phyloP scores from a whole-genome alignment of 2,329 filamentous ascomycete species.

The Paradendryphiella salina region DNA sequence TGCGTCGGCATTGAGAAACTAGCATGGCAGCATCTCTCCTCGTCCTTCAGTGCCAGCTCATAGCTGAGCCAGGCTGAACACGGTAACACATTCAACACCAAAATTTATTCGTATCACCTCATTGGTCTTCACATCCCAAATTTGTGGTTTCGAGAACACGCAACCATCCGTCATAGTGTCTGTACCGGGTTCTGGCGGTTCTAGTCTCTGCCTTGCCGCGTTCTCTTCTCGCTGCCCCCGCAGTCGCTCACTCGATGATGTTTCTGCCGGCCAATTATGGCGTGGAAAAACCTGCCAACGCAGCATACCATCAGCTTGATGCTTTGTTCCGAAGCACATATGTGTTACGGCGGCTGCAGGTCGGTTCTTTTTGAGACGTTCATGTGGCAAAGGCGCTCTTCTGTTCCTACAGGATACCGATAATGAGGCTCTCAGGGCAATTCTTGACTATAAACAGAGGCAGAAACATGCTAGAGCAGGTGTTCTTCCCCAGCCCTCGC shows the following conservation, averaged over 20 bases:
- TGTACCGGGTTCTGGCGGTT: conserved; percentile 30
- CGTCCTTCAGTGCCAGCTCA: conserved; percentile 41
- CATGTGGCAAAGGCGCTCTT: conserved; percentile 30
- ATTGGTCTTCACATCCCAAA: conserved; percentile 35
- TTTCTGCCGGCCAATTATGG: conserved; percentile 37
- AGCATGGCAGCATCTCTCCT: conserved; percentile 32
- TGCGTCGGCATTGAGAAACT: conserved; percentile 30
- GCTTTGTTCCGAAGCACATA: conserved; percentile 23
- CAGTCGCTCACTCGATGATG: conserved; percentile 29
- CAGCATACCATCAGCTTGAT: conserved; percentile 35
- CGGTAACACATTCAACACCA: conserved; percentile 25
- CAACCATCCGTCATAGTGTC: conserved; percentile 38
- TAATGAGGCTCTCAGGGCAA: conserved; percentile 32
- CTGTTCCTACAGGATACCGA: conserved; percentile 25
- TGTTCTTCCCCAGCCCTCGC: conserved; percentile 27
- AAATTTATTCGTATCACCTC: conserved; percentile 19
- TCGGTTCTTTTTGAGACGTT: conserved; percentile 24
- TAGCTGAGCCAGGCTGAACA: conserved; percentile 32
- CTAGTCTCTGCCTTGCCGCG: conserved; percentile 31
- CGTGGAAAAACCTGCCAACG: conserved; percentile 32
- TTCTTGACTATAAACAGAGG: conserved; percentile 40
- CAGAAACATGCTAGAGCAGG: conserved; percentile 25
- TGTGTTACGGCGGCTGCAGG: conserved; percentile 31
- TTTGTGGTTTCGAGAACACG: conserved; percentile 24
- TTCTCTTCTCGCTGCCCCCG: conserved; percentile 30